Evolutionary conservation across 805 yeast species (phyloP), one percentile per base, ranked within the genome.

Genomic region (Candida cerambycidarum): DNA sequence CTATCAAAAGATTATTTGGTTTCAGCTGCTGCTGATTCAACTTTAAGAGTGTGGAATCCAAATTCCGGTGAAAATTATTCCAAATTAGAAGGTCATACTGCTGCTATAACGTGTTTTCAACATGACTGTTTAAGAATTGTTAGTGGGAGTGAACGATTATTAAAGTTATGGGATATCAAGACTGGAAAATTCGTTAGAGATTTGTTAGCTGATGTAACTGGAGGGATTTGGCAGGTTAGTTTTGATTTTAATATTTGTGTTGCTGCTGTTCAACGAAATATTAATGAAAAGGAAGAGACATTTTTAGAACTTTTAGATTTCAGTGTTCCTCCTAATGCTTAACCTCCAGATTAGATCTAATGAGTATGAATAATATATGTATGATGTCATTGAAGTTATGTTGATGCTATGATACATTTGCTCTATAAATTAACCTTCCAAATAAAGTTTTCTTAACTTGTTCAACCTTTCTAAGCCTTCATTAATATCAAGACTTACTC

Each of bases 11-110:
- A 83, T 27, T 82, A 80, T 37, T 69, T 93, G 10, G 95, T 92
- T 1, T 85, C 95, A 34, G 99, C 97, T 0, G 98, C 97, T 2
- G 98, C 98, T 0, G 99, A 93, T 62, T 80, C 93, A 3, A 83
- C 97, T 0, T 72, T 93, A 32, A 75, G 97, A 39, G 83, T 92
- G 1, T 93, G 99, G 99, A 85, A 93, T 57, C 93, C 97, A 1
- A 79, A 79, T 19, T 77, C 82, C 7, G 89, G 87, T 21, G 75
- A 75, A 15, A 79, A 86, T 32, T 69, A 71, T 39, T 79, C 79
- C 56, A 79, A 85, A 38, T 76, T 89, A 45, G 83, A 85, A 52
- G 95, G 96, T 24, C 92, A 89, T 61, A 77, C 82, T 19, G 79
- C 82, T 11, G 95, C 98, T 0, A 90, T 93, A 37, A 89, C 98